Base-by-base conservation (phyloP, 2,329 filamentous ascomycete genomes). In the Pleurostoma richardsiae region DNA sequence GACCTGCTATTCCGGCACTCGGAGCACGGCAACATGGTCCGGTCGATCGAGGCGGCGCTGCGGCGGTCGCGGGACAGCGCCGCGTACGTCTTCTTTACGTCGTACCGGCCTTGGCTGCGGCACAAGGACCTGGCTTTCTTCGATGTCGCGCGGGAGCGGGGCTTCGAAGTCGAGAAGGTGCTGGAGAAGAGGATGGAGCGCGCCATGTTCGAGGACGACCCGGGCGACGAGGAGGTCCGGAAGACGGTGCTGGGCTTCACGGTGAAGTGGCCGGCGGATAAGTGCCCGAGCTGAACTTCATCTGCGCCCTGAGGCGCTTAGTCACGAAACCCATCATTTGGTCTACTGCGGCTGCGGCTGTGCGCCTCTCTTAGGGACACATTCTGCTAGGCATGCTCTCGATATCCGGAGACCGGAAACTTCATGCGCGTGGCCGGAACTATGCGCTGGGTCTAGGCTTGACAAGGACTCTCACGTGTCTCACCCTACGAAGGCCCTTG, bases 1-100 rank as follows among this genome's bases (percentile, higher is more conserved):
- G 92, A 96, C 64, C 76, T 96, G 43, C 76, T 96, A 4, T 97
- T 96, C 70, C 88, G 94, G 50, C 90, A 96, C 63, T 86, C 84
- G 4, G 90, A 96, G 70, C 92, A 96, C 60, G 72, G 68, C 2
- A 90, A 88, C 58, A 74, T 96, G 50, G 73, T 95, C 53, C 76
- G 79, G 53, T 90, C 86, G 4, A 79, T 96, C 50, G 72, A 78
- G 57, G 63, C 77, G 59, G 88, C 86, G 11, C 66, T 96, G 57
- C 79, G 76, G 55, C 73, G 69, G 51, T 65, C 69, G 4, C 57
- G 63, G 4, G 70, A 71, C 2, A 80, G 85, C 42, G 76, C 76
- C 45, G 90, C 90, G 3, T 79, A 91, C 57, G 90, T 96, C 6
- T 95, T 96, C 65, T 97, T 96, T 70, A 95, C 91, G 0, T 91